Evolutionary conservation across 2,329 filamentous ascomycete species (phyloP), one percentile per base, ranked within the genome.

Genomic region (Calonectria pseudoturangicola): DNA sequence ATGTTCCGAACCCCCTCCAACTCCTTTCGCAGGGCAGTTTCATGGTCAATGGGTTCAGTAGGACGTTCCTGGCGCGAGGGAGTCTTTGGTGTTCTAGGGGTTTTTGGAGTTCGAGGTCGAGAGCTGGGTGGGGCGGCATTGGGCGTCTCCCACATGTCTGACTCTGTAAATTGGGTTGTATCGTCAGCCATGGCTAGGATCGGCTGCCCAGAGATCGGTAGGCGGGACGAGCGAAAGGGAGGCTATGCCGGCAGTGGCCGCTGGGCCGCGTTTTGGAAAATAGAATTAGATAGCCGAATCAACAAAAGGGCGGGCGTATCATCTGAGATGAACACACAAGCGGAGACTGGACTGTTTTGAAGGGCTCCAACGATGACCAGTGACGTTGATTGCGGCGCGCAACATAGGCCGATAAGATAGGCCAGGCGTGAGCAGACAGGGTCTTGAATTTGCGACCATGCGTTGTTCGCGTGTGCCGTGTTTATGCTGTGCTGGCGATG

Each of bases 1-100:
- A 98, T 94, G 77, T 93, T 93, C 71, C 93, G 92, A 39, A 99
- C 92, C 60, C 93, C 94, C 74, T 95, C 92, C 33, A 98, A 87
- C 84, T 99, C 97, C 68, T 90, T 92, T 18, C 91, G 92, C 77
- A 99, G 87, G 16, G 91, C 90, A 2, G 91, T 91, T 74, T 98
- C 95, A 56, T 94, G 93, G 74, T 93, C 92, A 36, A 82, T 70
- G 79, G 92, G 92, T 63, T 86, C 84, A 43, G 83, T 80, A 12
- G 78, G 70, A 58, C 83, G 86, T 66, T 86, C 84, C 74, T 81
- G 83, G 58, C 66, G 80, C 76, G 82, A 83, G 77, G 82, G 87
- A 33, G 83, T 90, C 79, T 83, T 85, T 76, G 84, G 87, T 25
- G 86, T 91, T 77, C 84, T 88, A 12, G 88, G 87, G 0, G 86